Evolutionary conservation across 2,329 filamentous ascomycete genomes (phyloP).

Genomic region (Aspergillus sp.): DNA sequence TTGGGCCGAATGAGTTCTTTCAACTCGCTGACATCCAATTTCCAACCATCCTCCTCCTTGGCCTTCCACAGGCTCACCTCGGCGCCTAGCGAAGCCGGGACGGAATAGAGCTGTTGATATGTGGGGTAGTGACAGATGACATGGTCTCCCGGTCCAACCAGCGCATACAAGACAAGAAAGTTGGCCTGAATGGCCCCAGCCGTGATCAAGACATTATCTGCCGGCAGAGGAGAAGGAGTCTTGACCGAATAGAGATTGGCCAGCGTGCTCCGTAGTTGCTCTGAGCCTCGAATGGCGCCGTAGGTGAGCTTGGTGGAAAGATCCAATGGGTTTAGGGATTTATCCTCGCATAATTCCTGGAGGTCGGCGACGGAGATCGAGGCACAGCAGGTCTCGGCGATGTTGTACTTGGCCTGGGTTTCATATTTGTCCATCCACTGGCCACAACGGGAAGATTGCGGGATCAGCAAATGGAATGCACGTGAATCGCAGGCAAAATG

Average conservation of each 20-base stretch:
- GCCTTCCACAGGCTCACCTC: constrained; percentile 76
- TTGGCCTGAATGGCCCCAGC: constrained; percentile 82
- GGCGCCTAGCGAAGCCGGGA: constrained; percentile 72
- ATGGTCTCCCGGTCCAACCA: constrained; percentile 74
- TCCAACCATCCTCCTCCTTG: constrained; percentile 62
- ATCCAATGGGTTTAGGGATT: constrained; percentile 26
- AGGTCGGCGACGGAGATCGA: constrained; percentile 72
- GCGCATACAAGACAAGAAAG: constrained; percentile 70
- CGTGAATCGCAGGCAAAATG: constrained; percentile 40
- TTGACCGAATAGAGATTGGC: constrained; percentile 51
- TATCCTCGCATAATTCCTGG: constrained; percentile 51
- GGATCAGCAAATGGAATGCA: neutral
- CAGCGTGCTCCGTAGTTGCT: constrained; percentile 26
- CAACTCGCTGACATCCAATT: constrained; percentile 66
- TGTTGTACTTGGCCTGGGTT: constrained; percentile 59
- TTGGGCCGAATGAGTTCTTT: constrained; percentile 57
- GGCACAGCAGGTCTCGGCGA: constrained; percentile 76
- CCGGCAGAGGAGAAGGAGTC: constrained; percentile 47
- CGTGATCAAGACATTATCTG: constrained; percentile 71
- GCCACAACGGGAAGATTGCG: neutral
- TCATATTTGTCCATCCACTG: constrained; percentile 60
- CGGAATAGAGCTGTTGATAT: constrained; percentile 78
- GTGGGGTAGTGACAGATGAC: constrained; percentile 87
- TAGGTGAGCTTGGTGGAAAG: constrained; percentile 27
- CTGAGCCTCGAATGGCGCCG: constrained; percentile 26